phyloP scores from a whole-genome alignment of 352 stramenopile species.

The Phytophthora citricola region DNA sequence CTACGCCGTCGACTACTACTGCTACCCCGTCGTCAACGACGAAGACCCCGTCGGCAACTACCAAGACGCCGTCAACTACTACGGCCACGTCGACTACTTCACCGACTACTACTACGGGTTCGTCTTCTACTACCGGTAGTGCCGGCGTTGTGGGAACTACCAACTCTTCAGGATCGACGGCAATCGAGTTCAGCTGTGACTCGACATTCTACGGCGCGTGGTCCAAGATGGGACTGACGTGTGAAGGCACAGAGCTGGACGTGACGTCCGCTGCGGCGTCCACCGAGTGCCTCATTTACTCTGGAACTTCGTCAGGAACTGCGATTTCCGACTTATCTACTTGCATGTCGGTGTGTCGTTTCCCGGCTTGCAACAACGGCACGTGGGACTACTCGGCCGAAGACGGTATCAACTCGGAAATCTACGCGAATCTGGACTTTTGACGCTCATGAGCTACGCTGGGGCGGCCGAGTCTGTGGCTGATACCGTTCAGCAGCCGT shows the following conservation, averaged over 20 bases:
- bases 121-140: slow-evolving; percentile 14
- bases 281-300: slow-evolving; percentile 84
- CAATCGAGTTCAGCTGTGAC: slow-evolving; percentile 75
- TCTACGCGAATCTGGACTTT: slow-evolving; percentile 81
- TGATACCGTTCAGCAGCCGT: slow-evolving; percentile 45
- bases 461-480: slow-evolving; percentile 38
- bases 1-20: slow-evolving; percentile 14
- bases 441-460: slow-evolving; percentile 58
- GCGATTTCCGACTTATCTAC: slow-evolving; percentile 62
- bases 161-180: slow-evolving; percentile 21
- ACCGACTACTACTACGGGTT: slow-evolving; percentile 16
- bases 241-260: slow-evolving; percentile 56
- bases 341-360: slow-evolving; percentile 84
- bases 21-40: slow-evolving; percentile 20
- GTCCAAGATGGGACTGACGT: slow-evolving; percentile 70
- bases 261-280: slow-evolving; percentile 50
- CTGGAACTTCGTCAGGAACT: slow-evolving; percentile 54
- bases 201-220: slow-evolving; percentile 82
- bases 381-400: slow-evolving; percentile 78
- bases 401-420: slow-evolving; percentile 68
- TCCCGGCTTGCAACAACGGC: slow-evolving; percentile 75
- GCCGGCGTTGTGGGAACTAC: slow-evolving; percentile 12
- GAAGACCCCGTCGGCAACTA: slow-evolving; percentile 18
- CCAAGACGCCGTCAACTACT: slow-evolving; percentile 7
- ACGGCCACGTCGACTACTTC: slow-evolving; percentile 11